phyloP scores from a whole-genome alignment of 257 asterid genomes.

The Cruciata laevipes region DNA sequence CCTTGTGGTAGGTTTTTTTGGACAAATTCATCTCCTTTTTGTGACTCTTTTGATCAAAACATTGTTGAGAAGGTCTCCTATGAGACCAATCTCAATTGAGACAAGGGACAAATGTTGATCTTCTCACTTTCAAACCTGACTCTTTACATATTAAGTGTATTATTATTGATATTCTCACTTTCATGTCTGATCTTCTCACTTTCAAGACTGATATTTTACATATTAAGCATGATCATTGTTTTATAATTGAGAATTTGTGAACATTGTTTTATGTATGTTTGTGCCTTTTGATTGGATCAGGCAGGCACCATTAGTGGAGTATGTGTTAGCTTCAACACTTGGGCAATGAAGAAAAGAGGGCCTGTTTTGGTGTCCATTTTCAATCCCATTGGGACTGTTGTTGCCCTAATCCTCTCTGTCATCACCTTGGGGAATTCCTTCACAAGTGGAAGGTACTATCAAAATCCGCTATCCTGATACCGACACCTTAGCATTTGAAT shows the following conservation, averaged over 20 bases:
- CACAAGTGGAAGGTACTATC: slow-evolving; percentile 52
- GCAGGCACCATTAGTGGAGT: slow-evolving; percentile 69
- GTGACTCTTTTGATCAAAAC: background rate
- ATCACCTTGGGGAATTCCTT: slow-evolving; percentile 46
- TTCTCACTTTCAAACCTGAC: too few relatives aligned
- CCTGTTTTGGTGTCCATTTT: slow-evolving; percentile 85
- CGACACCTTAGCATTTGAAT: too few relatives aligned
- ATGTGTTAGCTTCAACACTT: slow-evolving; percentile 64
- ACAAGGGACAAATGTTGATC: too few relatives aligned
- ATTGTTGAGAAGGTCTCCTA: too few relatives aligned
- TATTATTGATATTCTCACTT: too few relatives aligned
- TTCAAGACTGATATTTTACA: too few relatives aligned
- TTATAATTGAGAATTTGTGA: too few relatives aligned
- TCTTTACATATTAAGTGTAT: too few relatives aligned
- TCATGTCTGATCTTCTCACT: too few relatives aligned
- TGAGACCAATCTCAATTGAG: too few relatives aligned
- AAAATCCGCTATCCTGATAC: background rate
- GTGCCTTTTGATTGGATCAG: slow-evolving; percentile 25
- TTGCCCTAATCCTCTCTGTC: slow-evolving; percentile 53
- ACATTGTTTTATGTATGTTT: background rate
- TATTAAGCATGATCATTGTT: too few relatives aligned
- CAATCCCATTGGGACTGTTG: slow-evolving; percentile 73
- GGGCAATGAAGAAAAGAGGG: slow-evolving; percentile 96
- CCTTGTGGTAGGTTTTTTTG: slow-evolving; percentile 39
- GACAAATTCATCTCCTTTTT: background rate